Base-by-base conservation (phyloP, 2,329 filamentous ascomycete genomes). In the Penicillium sp. region DNA sequence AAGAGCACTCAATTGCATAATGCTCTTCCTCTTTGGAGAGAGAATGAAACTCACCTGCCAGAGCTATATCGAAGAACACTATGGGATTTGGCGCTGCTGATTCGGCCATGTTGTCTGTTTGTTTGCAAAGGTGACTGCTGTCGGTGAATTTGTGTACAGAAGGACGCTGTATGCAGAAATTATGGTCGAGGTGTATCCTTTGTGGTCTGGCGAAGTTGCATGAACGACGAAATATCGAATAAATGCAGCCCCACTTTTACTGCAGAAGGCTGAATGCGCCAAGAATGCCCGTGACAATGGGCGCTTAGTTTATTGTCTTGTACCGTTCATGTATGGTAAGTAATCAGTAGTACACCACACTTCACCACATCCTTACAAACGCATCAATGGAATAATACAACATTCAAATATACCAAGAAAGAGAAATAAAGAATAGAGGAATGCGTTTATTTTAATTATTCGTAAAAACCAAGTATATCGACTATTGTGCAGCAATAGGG, bases 41-140 rank as follows among this genome's bases (percentile, higher is more conserved):
- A 20, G 20, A 20, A n/a, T n/a, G n/a, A n/a, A n/a, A 62, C 71
- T 66, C 71, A 78, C 77, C 77, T 65, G 72, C 76, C 26, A 79
- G 68, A 52, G 75, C 69, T 28, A 79, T 63, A 62, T 79, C 77
- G 57, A 79, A 78, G 62, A 79, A 79, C n/a, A 79, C 76, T 38
- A 79, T 66, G 12, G 77, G 77, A 56, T 79, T 75, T 16, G 63
- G 24, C 14, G 60, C 16, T 56, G 62, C 47, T 20, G 46, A 30
- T 46, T 61, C 48, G 5, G 55, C 51, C 58, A 61, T 60, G 6
- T 16, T 55, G 24, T 43, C 16, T 28, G 12, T 38, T 18, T 5
- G n/a, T 40, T 28, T 4, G 33, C 33, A 14, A 38, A 6, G 9
- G 33, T 28, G 16, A 35, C 30, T 16, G 12, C 14, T 35, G 38